These are phyloP conservation scores for Chalaropsis ovoidea DNA, from an alignment of 2,329 filamentous ascomycete species.

Conservation along the genomic window DNA sequence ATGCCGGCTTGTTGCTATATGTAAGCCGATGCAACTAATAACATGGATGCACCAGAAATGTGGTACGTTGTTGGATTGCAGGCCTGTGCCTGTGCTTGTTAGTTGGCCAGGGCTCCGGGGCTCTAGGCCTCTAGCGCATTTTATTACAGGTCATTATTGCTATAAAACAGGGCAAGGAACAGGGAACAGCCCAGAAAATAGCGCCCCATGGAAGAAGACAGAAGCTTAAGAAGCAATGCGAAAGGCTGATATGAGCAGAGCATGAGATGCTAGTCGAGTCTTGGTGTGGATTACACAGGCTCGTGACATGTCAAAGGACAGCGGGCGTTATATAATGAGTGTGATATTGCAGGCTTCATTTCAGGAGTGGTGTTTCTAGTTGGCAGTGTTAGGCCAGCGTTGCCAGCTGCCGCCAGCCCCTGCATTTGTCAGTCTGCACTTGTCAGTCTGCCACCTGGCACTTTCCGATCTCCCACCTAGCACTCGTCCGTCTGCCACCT, in stretches of 20 bases:
- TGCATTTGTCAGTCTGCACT: no score
- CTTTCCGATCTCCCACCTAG: no score
- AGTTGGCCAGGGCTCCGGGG: neutral
- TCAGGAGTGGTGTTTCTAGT: no score
- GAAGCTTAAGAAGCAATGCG: neutral
- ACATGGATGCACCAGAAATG: neutral
- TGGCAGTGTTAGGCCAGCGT: no score
- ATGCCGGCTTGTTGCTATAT: neutral
- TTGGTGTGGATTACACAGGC: neutral
- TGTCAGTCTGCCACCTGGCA: no score
- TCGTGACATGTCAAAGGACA: neutral
- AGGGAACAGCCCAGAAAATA: neutral
- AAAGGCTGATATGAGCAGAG: neutral
- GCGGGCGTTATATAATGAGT: neutral
- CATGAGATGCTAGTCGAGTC: no score
- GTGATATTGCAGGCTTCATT: no score
- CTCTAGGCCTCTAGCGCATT: neutral
- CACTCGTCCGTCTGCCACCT: no score
- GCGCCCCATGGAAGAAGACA: neutral
- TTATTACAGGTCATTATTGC: neutral
- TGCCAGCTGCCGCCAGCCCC: no score
- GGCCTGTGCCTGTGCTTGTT: neutral
- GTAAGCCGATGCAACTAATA: neutral
- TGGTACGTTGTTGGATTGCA: slow-evolving; percentile 1
- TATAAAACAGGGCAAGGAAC: neutral